Evolutionary conservation across 116 monocot species (phyloP), one percentile per base, ranked within the genome.

Genomic region (Dioscorea cayenensis): DNA sequence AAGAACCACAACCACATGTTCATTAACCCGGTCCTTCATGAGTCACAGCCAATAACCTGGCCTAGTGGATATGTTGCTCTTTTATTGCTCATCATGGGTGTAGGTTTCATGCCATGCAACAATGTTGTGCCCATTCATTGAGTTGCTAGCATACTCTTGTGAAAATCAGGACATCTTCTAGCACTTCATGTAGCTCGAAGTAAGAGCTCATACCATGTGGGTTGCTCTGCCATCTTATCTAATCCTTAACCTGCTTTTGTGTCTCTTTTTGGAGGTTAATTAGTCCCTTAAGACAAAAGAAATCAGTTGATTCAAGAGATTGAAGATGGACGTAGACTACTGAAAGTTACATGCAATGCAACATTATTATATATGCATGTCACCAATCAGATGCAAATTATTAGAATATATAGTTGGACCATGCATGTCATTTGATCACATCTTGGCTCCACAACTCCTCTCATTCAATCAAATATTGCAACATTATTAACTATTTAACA

Each of bases 1-100:
- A 63, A 63, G 63, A 63, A 63, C 63, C 63, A 63, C 27, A 27
- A 63, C 63, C 63, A 63, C 27, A 63, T 65, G 65, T 18, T 10
- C 32, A 35, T 23, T 20, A 62, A 20, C 62, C 25, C 22, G 11
- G 2, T 7, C 62, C 12, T 20, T 62, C 18, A 10, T 12, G 12
- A 62, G 10, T 23, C 62, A 14, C 13, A 65, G 3, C 63, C 63
- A 22, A 63, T 7, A 32, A 32, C 32, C 32, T 32, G 32, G 32
- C 63, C 25, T 12, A 43, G 43, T 23, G 20, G 13, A 63, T 63
- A 12, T 27, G 13, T 22, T 23, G 20, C 25, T 23, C 22, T 23
- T 63, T 23, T 63, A 27, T 63, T 63, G 65, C 17, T 65, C 11
- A 17, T 65, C 28, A 28, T 28, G 65, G 16, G 65, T 65, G 28